Base-by-base conservation (phyloP, 352 stramenopile genomes). In the Globisporangium paroecandrum region DNA sequence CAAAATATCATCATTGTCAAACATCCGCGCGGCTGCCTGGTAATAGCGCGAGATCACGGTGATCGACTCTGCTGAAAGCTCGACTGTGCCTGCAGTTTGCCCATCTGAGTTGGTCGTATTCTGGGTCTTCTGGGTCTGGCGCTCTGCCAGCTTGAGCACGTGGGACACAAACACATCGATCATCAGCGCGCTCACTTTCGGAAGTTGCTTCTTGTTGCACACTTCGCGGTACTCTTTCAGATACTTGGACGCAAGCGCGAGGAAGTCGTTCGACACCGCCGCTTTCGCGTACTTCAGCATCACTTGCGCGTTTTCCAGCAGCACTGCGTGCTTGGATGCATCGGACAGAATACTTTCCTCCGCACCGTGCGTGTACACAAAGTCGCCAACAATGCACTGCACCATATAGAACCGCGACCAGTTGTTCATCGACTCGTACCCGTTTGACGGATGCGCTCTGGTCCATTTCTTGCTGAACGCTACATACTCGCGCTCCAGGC, bases 151-250 rank as follows among this genome's bases (percentile, higher is more conserved):
- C 65, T 91, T 95, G 34, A 91, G 76, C 22, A 95, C 79, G 34
- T 95, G 87, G 1, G 82, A 89, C 41, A 93, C 83, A 65, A 92
- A 95, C 7, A 93, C 85, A 18, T 93, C 76, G 13, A 93, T 77
- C 87, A 95, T 95, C 12, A 85, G 58, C 8, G 88, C 75, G 47
- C 79, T 95, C 4, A 93, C 71, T 62, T 93, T 95, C 2, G 87
- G 82, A 0, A 95, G 75, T 15, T 85, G 70, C 20, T 90, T 57
- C 12, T 65, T 27, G 32, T 90, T 93, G 69, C 87, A 95, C 10
- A 90, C 58, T 58, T 90, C 83, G 12, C 85, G 85, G 43, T 91
- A 95, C 10, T 79, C 82, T 55, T 91, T 93, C 32, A 95, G 68
- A 60, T 91, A 84, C 64, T 89, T 89, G 1, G 85, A 93, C 24